phyloP scores from a whole-genome alignment of 2,329 filamentous ascomycete genomes.

The Aaosphaeria arxii region DNA sequence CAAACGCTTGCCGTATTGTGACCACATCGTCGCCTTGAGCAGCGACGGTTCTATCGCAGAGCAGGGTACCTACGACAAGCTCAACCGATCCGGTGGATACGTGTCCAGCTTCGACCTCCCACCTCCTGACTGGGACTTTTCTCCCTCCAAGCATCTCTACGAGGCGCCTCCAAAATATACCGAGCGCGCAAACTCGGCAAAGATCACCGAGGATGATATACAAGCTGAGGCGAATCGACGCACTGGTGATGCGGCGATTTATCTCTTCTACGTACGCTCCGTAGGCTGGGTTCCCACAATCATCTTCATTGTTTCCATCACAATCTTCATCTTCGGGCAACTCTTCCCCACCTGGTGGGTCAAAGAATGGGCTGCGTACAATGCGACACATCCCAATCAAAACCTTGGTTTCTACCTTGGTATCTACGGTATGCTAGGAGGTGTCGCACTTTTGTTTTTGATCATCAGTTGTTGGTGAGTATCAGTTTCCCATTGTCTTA shows the following conservation, averaged over 20 bases:
- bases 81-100: constrained; percentile 29
- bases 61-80: constrained; percentile 39
- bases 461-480: constrained; percentile 28
- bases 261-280: constrained; percentile 30
- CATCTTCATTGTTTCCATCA: constrained; percentile 29
- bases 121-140: constrained; percentile 28
- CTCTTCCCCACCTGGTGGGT: constrained; percentile 45
- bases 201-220: constrained; percentile 27
- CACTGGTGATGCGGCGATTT: constrained; percentile 32
- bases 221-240: constrained; percentile 28
- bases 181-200: constrained; percentile 13
- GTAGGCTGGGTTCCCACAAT: constrained; percentile 27
- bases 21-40: constrained; percentile 43
- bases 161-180: constrained; percentile 30
- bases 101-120: constrained; percentile 35
- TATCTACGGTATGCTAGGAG: constrained; percentile 29
- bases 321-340: constrained; percentile 33
- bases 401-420: constrained; percentile 32
- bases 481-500: not conserved
- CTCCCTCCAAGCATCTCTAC: constrained; percentile 24
- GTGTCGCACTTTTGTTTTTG: constrained; percentile 22
- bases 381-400: constrained; percentile 36
- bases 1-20: constrained; percentile 37
- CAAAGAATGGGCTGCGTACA: constrained; percentile 48
- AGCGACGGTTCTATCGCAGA: constrained; percentile 33